Evolutionary conservation across 192 early-diverging fungal genomes (phyloP), one percentile per base, ranked within the genome.

Genomic region (Entophlyctis luteolus): DNA sequence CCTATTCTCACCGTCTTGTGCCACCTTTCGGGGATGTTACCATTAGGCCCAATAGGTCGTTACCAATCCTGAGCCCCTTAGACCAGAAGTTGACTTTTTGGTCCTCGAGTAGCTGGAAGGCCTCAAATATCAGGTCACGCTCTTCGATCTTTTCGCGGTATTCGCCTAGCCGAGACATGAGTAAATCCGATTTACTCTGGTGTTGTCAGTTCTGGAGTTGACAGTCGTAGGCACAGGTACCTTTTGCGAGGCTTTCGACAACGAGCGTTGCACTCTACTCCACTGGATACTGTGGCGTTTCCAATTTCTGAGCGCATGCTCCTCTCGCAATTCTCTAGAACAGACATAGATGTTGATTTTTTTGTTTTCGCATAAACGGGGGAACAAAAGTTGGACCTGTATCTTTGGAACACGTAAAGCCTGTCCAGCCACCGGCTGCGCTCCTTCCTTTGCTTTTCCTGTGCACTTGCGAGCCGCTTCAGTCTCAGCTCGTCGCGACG

Each of bases 61-160:
- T 84, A 34, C 82, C 82, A 48, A 84, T 68, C 35, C 68, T 36
- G 16, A 80, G 52, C n/a, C 79, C 79, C 29, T 58, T 65, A 49
- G 75, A 77, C 82, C 82, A 84, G 65, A 84, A 84, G 35, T 77
- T 65, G 42, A 84, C 67, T 22, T 81, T 58, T 38, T 65, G 45
- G n/a, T 75, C 59, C 55, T 84, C 82, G 18, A 84, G 47, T 2
- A 84, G 48, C 14, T 36, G 50, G 34, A 81, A 45, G 0, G 82
- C 82, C 48, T 81, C 75, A 32, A 77, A 75, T 34, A 84, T 73
- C 49, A 84, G 62, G n/a, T 75, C 72, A 2, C 69, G 67, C 42
- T 77, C 73, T 59, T 84, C 82, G 6, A 84, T 46, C 14, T 46
- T 72, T 46, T 72, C 50, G 18, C 82, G 67, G 48, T 74, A 75